A percentile compares a stretch with the other conserved stretches of the same genome.
These are phyloP conservation scores for Beauveria asiatica DNA, from an alignment of 2,329 filamentous ascomycete genomes.

Conservation along the genomic window DNA sequence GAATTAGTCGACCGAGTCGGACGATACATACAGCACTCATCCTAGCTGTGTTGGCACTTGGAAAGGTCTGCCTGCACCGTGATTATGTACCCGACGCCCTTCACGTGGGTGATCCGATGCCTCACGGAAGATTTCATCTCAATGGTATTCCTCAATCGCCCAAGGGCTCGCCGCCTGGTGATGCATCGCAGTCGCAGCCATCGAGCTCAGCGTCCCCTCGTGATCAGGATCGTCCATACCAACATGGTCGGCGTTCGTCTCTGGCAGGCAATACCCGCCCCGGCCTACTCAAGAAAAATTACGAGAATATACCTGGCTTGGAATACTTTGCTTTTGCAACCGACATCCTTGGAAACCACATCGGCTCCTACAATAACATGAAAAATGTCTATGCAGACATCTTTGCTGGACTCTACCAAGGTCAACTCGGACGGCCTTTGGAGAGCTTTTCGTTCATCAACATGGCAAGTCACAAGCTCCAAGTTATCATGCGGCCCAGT, in stretches of 20 bases:
- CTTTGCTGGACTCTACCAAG: conserved; percentile 79
- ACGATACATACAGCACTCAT: conserved; percentile 76
- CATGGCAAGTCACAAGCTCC: conserved; percentile 47
- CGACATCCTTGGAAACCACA: conserved; percentile 75
- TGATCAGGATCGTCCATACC: conserved; percentile 36
- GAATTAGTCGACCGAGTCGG: conserved; percentile 45
- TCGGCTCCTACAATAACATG: conserved; percentile 69
- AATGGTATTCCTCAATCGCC: conserved; percentile 46
- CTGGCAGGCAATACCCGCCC: conserved; percentile 33
- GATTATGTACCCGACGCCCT: conserved; percentile 51
- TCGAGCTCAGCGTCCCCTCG: conserved; percentile 44
- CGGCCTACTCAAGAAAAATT: conserved; percentile 44
- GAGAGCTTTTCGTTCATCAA: conserved; percentile 66
- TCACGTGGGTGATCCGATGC: conserved; percentile 22
- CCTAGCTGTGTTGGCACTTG: conserved; percentile 74
- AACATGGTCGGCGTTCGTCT: conserved; percentile 41
- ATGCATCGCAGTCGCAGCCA: conserved; percentile 38
- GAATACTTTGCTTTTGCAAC: conserved; percentile 83
- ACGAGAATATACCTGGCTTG: conserved; percentile 80
- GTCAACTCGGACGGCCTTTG: conserved; percentile 76
- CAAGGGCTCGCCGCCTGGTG: conserved; percentile 42
- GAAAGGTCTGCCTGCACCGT: conserved; percentile 63
- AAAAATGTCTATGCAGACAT: conserved; percentile 79
- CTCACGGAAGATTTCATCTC: conserved; percentile 31
- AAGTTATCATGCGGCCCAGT: conserved; percentile 67